Conservation (phyloP, 2,329 filamentous ascomycete genomes). For the Aspergillus thermomutatus region DNA sequence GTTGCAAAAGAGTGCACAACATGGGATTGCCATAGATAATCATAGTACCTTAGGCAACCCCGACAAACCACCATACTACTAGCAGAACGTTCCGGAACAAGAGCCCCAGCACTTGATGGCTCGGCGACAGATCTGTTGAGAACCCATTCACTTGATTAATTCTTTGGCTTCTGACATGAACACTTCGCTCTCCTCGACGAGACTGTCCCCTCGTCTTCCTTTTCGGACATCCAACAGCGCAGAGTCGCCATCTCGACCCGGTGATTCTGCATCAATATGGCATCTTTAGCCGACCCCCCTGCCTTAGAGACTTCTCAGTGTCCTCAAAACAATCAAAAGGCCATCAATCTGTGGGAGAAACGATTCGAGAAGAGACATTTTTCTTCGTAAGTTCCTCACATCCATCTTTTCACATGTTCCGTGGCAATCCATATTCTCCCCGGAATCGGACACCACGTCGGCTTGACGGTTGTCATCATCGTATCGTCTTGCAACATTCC, state of each 20-base stretch:
- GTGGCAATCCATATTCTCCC: too few relatives aligned
- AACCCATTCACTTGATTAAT: not conserved
- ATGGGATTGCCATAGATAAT: not conserved
- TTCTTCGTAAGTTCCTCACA: constrained; percentile 22
- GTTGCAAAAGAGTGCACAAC: not conserved
- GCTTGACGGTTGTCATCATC: not conserved
- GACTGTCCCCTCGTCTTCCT: constrained; percentile 15
- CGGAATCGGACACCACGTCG: not conserved
- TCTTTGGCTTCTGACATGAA: constrained; percentile 18
- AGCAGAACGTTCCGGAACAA: not conserved
- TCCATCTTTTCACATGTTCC: not conserved
- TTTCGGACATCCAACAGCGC: constrained; percentile 10
- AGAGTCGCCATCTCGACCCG: constrained; percentile 9
- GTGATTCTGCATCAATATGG: not conserved
- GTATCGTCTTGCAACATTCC: not conserved
- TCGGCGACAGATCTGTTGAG: not conserved
- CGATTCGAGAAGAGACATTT: constrained; percentile 29
- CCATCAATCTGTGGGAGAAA: constrained; percentile 21
- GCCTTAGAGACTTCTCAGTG: constrained; percentile 7
- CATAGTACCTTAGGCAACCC: not conserved
- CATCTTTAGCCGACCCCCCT: constrained; percentile 7
- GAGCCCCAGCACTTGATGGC: not conserved
- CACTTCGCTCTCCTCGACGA: constrained; percentile 16
- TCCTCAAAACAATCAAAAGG: constrained; percentile 10
- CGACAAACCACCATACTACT: not conserved